Conservation (phyloP, 257 asterid genomes). For the Pogostemon cablin region DNA sequence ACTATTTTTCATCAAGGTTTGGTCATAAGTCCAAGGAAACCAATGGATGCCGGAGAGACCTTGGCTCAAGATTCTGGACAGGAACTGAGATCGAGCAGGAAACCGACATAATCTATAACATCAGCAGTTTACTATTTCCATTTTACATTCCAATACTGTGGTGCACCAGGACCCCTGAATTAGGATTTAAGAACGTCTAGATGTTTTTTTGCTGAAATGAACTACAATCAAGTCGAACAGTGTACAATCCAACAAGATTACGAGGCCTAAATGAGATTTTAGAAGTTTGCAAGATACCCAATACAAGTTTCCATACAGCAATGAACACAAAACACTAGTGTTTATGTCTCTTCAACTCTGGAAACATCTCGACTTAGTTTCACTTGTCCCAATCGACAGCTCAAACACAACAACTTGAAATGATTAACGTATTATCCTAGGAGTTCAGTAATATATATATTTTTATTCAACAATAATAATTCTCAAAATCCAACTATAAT, state of each 20-base stretch:
- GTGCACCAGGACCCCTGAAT: background rate
- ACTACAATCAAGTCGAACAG: background rate
- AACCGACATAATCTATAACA: background rate
- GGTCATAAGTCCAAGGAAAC: too few relatives aligned
- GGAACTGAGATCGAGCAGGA: background rate
- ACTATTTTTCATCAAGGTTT: too few relatives aligned
- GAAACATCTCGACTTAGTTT: conserved; percentile 12
- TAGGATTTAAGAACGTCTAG: background rate
- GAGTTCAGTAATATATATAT: conserved; percentile 1
- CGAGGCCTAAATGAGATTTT: background rate
- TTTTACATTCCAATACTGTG: too few relatives aligned
- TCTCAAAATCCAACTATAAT: background rate
- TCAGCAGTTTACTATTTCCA: too few relatives aligned
- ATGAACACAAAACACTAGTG: background rate
- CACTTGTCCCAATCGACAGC: background rate
- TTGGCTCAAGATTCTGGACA: too few relatives aligned
- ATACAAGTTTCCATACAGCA: background rate
- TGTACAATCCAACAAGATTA: conserved; percentile 5
- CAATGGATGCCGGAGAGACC: too few relatives aligned
- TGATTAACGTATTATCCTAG: background rate
- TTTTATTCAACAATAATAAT: conserved; percentile 24
- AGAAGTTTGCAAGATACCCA: background rate
- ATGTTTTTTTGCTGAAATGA: background rate
- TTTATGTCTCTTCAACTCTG: conserved; percentile 5
- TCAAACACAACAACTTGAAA: background rate